Conservation (phyloP, 2,329 filamentous ascomycete genomes). For the Harringtonia lauricola region DNA sequence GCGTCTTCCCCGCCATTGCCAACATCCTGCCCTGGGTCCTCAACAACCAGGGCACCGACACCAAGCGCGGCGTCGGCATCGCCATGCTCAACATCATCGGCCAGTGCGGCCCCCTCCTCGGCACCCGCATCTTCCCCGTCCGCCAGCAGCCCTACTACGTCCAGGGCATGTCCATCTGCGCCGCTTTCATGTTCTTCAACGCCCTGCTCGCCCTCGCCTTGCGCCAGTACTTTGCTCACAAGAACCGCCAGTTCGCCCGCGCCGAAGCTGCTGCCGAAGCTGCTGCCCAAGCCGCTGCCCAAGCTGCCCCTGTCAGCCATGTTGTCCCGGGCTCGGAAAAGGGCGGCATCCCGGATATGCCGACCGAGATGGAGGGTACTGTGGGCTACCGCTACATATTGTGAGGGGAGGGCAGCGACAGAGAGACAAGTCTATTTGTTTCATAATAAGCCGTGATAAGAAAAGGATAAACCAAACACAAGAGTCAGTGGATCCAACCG, state of each 20-base stretch:
- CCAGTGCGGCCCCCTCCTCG: slow-evolving; percentile 51
- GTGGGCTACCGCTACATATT: slow-evolving; percentile 12
- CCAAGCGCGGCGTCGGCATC: slow-evolving; percentile 51
- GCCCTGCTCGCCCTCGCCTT: slow-evolving; percentile 22
- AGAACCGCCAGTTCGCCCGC: slow-evolving; percentile 21
- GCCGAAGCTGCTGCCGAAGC: too few relatives aligned
- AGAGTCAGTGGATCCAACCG: too few relatives aligned
- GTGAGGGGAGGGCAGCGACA: background rate
- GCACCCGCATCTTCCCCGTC: slow-evolving; percentile 51
- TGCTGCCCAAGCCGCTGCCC: background rate
- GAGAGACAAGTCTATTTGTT: too few relatives aligned
- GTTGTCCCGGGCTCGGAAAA: slow-evolving; percentile 2
- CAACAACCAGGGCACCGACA: slow-evolving; percentile 60
- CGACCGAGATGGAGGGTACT: slow-evolving; percentile 10
- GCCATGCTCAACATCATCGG: slow-evolving; percentile 51
- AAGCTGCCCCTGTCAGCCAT: background rate
- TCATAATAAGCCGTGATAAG: too few relatives aligned
- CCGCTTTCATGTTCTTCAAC: slow-evolving; percentile 30
- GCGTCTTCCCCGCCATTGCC: slow-evolving; percentile 52
- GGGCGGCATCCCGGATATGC: background rate
- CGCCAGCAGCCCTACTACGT: slow-evolving; percentile 24
- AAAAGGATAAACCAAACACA: too few relatives aligned
- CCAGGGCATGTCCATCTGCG: slow-evolving; percentile 27
- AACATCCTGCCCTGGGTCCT: slow-evolving; percentile 61
- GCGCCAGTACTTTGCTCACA: slow-evolving; percentile 20